A percentile compares a stretch with the other conserved stretches of the same genome.
Conservation (phyloP, 257 asterid genomes). For the Ehretia macrophylla region DNA sequence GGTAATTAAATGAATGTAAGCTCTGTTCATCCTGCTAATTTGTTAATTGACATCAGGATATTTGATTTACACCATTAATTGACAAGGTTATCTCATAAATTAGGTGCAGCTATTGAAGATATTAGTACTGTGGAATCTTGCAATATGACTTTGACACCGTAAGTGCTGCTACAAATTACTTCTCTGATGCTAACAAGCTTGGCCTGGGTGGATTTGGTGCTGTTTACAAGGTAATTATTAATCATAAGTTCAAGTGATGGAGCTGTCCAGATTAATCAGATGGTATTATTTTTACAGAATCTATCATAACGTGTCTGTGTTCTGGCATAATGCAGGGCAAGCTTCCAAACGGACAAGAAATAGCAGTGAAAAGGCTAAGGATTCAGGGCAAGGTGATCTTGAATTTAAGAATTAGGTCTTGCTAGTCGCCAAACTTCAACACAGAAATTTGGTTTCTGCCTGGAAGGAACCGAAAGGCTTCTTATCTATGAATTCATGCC, state of each 20-base stretch:
- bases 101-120: not conserved
- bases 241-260: too few relatives aligned
- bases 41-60: not conserved
- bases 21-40: not conserved
- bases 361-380: slow-evolving; percentile 6
- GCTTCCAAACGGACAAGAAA: slow-evolving; percentile 1
- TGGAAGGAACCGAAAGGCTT: not conserved
- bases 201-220: slow-evolving; percentile 36
- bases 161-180: slow-evolving; percentile 22
- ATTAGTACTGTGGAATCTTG: not conserved
- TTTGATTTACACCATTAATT: too few relatives aligned
- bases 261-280: too few relatives aligned
- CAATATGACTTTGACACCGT: slow-evolving; percentile 21
- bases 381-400: slow-evolving; percentile 4
- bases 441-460: slow-evolving; percentile 7
- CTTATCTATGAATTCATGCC: not conserved
- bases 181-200: slow-evolving; percentile 21
- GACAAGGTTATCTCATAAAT: not conserved
- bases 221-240: slow-evolving; percentile 33
- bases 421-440: slow-evolving; percentile 3
- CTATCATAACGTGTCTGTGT: not conserved
- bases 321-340: slow-evolving; percentile 5
- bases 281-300: not conserved
- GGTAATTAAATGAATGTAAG: not conserved
- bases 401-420: not conserved